Base-by-base conservation (phyloP, 345 rosid genomes). In the Euclidium syriacum region DNA sequence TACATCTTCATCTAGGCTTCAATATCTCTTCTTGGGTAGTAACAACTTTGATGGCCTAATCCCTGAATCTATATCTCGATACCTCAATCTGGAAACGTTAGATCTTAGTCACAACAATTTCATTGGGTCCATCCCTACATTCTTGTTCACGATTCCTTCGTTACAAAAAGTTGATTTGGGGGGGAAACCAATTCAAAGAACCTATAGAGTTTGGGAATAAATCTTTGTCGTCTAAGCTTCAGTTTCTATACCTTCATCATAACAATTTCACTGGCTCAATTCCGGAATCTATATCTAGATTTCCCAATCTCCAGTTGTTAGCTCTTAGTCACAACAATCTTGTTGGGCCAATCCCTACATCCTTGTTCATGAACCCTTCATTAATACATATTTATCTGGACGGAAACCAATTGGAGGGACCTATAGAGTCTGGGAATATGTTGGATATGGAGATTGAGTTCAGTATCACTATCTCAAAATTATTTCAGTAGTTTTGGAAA, bases 31-130 rank as follows among this genome's bases (percentile, higher is more conserved):
- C 29, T 17, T 59, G 11, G 30, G 12, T 59, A 3, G 30, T 3
- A 59, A 59, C 51, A 41, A 41, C 10, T 29, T 58, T 3, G 3
- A 38, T 36, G 62, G 62, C 4, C 58, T 26, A 32, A 52, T 52
- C 58, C 58, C 41, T 12, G 25, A 52, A 32, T 52, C 40, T 38
- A n/a, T 36, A 39, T 56, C 48, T 56, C 1, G 3, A 2, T 18
- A 10, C 2, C 12, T 6, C n/a, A 44, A 44, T 19, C 50, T 44
- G 1, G 5, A 3, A 22, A 1, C 0, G 2, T 0, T 44, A 19
- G n/a, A n/a, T 4, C 20, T 56, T 8, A 25, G 62, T 18, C 24
- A 39, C 5, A 24, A 24, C 34, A 56, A 24, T 41, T 24, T 56
- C 19, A 25, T 1, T 4, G 62, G 34, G 14, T 7, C 36, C 10